Percentiles rank a stretch among this genome's conserved stretches.
These are phyloP conservation scores for Chaetomium fimeti DNA, from an alignment of 495 filamentous ascomycete species.

Conservation along the genomic window DNA sequence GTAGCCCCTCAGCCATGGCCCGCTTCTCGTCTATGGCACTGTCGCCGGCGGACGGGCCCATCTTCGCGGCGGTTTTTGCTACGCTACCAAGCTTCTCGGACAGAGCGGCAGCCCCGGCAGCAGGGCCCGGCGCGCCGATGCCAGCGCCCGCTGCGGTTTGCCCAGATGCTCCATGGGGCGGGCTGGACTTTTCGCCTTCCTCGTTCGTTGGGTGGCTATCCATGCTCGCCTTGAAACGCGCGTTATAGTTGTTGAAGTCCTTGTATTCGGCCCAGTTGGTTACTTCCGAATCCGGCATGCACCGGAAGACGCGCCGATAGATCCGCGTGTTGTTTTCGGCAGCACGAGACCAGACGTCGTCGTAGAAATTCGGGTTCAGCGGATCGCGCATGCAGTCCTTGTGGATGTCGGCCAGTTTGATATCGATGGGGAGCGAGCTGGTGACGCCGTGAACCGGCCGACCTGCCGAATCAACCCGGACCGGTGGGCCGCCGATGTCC, in stretches of 20 bases:
- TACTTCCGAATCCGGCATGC: constrained; percentile 94
- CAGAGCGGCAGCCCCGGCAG: constrained; percentile 19
- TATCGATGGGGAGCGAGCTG: constrained; percentile 62
- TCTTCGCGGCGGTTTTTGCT: constrained; percentile 6
- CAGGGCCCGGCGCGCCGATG: constrained; percentile 35
- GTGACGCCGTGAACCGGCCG: constrained; percentile 36
- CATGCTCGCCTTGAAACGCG: constrained; percentile 71
- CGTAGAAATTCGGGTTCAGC: constrained; percentile 75
- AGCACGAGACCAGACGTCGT: constrained; percentile 82
- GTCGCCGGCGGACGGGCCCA: not conserved
- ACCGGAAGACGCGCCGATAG: constrained; percentile 90
- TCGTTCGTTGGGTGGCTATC: constrained; percentile 43
- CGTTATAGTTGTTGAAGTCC: constrained; percentile 75
- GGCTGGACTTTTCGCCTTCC: constrained; percentile 35
- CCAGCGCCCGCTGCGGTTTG: constrained; percentile 30
- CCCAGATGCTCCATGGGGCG: constrained; percentile 6
- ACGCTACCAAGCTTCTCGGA: constrained; percentile 23
- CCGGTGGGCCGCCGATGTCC: constrained; percentile 70
- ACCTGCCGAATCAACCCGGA: constrained; percentile 45
- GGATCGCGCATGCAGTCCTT: constrained; percentile 72
- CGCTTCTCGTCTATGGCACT: constrained; percentile 28
- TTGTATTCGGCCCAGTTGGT: constrained; percentile 93
- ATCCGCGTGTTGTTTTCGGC: constrained; percentile 94
- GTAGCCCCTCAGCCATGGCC: constrained; percentile 5
- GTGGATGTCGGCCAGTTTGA: constrained; percentile 56